A percentile compares a stretch with the other conserved stretches of the same genome.
These are phyloP conservation scores for Trametes versicolor DNA, from an alignment of 1,284 basidiomycete genomes.

Conservation along the genomic window DNA sequence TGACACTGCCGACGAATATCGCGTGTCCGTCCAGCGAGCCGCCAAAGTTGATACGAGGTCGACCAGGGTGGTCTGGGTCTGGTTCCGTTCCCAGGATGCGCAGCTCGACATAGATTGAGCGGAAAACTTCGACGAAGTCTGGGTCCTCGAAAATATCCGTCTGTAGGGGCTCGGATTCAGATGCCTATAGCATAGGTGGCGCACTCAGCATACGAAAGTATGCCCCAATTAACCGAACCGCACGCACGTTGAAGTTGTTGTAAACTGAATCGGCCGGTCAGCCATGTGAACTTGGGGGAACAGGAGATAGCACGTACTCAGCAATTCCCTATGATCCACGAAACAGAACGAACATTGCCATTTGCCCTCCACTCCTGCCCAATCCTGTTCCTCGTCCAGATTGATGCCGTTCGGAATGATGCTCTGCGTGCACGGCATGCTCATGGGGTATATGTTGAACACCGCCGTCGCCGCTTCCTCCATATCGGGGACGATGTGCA, in stretches of 20 bases:
- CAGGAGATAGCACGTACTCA: conserved; percentile 53
- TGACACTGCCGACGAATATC: conserved; percentile 62
- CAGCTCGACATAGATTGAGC: conserved; percentile 57
- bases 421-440: conserved; percentile 63
- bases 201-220: neutral
- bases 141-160: conserved; percentile 57
- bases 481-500: conserved; percentile 56
- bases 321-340: conserved; percentile 70
- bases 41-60: conserved; percentile 63
- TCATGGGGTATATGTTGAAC: conserved; percentile 58
- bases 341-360: conserved; percentile 75
- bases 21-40: conserved; percentile 58
- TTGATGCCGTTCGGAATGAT: conserved; percentile 51
- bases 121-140: conserved; percentile 62
- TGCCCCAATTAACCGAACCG: neutral
- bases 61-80: conserved; percentile 58
- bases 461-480: conserved; percentile 45
- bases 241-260: conserved; percentile 55
- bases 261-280: conserved; percentile 50
- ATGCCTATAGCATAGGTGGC: conserved; percentile 32
- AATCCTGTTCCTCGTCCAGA: conserved; percentile 56
- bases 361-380: conserved; percentile 68
- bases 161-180: conserved; percentile 49
- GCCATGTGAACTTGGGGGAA: neutral
- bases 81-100: conserved; percentile 51